phyloP scores from a whole-genome alignment of 805 yeast species.

The Ogataea nitratoaversa region DNA sequence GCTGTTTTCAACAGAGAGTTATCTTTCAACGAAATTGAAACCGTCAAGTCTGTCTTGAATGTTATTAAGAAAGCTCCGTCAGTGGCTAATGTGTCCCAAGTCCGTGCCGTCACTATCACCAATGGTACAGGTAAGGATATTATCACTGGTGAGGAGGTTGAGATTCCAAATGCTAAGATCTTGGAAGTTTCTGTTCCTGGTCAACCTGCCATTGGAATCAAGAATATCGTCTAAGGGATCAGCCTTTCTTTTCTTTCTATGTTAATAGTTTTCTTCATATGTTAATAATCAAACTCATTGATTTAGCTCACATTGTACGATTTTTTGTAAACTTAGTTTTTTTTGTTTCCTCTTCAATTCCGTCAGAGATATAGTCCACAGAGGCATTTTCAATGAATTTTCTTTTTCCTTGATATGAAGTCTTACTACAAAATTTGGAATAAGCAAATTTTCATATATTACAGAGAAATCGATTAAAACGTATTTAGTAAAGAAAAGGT shows the following conservation, averaged over 20 bases:
- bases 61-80: constrained; percentile 64
- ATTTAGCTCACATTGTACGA: no score
- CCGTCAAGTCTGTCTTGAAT: constrained; percentile 51
- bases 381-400: no score
- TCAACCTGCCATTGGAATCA: constrained; percentile 78
- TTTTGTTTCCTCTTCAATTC: no score
- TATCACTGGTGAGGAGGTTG: constrained; percentile 64
- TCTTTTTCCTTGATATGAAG: no score
- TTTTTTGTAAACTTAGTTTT: no score
- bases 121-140: constrained; percentile 68
- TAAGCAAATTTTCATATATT: no score
- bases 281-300: no score
- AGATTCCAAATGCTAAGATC: constrained; percentile 61
- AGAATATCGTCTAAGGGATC: constrained; percentile 39
- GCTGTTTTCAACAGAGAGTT: constrained; percentile 88
- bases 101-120: constrained; percentile 59
- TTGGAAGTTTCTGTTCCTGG: constrained; percentile 90
- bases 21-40: constrained; percentile 71
- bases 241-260: not conserved
- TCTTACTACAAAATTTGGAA: no score
- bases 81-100: constrained; percentile 47
- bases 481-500: no score
- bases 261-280: no score
- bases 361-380: no score
- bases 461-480: no score